These are phyloP conservation scores for Rutstroemia sydowiana DNA, from an alignment of 2,329 filamentous ascomycete species.

Conservation along the genomic window DNA sequence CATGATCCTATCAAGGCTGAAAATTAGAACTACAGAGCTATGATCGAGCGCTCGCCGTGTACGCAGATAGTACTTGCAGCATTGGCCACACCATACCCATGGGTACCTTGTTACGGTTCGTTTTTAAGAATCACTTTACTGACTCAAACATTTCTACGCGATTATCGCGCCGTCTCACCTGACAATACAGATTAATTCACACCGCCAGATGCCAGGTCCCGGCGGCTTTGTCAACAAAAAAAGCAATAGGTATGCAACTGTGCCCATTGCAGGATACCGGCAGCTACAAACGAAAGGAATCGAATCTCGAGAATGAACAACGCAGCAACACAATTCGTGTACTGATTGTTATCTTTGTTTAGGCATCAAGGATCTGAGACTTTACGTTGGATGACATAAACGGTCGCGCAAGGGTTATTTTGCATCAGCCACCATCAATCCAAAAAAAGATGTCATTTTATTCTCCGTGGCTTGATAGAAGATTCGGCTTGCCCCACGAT, in stretches of 20 bases:
- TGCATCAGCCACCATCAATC: conserved; percentile 9
- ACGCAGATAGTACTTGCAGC: background rate
- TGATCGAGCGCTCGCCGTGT: conserved; percentile 5
- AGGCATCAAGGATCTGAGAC: conserved; percentile 20
- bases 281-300: conserved; percentile 22
- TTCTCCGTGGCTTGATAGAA: conserved; percentile 19
- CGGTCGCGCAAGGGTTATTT: conserved; percentile 5
- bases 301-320: conserved; percentile 17
- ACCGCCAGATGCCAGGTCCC: conserved; percentile 29
- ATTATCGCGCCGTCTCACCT: conserved; percentile 18
- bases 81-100: background rate
- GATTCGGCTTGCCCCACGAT: conserved; percentile 21
- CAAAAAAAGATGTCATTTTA: conserved; percentile 1
- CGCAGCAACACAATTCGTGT: conserved; percentile 21
- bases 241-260: conserved; percentile 3
- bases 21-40: conserved; percentile 9
- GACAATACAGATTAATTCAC: conserved; percentile 18
- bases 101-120: conserved; percentile 5
- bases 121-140: conserved; percentile 1
- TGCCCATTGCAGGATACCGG: conserved; percentile 6
- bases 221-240: conserved; percentile 15
- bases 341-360: conserved; percentile 20
- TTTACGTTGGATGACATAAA: conserved; percentile 10
- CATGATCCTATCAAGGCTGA: conserved; percentile 7
- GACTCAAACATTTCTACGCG: conserved; percentile 8